phyloP scores from a whole-genome alignment of 805 yeast genomes.

The Candida takata region DNA sequence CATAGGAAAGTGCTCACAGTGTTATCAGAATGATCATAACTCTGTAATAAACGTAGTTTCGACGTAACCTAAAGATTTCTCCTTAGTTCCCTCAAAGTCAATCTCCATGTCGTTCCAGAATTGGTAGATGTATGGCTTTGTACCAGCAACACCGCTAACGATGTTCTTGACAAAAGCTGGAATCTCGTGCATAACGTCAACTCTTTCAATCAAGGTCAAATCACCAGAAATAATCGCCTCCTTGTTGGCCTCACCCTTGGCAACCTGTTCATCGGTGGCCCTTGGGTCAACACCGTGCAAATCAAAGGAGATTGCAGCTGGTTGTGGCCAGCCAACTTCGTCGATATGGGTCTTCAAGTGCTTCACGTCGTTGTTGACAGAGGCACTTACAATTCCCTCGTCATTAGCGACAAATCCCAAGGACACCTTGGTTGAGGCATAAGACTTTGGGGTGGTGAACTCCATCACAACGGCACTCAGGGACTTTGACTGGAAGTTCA shows the following conservation, averaged over 20 bases:
- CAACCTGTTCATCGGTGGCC: constrained; percentile 36
- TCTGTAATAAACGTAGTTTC: constrained; percentile 75
- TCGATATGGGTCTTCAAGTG: constrained; percentile 55
- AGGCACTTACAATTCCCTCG: constrained; percentile 55
- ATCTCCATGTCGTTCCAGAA: constrained; percentile 61
- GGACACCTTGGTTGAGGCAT: constrained; percentile 74
- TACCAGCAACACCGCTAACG: constrained; percentile 91
- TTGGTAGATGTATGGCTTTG: constrained; percentile 95
- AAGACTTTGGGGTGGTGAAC: constrained; percentile 88
- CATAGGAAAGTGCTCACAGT: no score
- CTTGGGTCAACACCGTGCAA: constrained; percentile 42
- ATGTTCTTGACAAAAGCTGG: constrained; percentile 91
- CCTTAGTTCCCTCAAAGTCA: constrained; percentile 35
- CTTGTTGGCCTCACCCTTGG: constrained; percentile 29
- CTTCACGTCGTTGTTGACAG: constrained; percentile 56
- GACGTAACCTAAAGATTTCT: constrained; percentile 60
- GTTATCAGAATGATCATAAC: constrained; percentile 9
- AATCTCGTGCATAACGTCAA: constrained; percentile 96
- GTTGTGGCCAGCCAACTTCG: constrained; percentile 85
- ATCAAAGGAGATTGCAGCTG: constrained; percentile 56
- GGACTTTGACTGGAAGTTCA: constrained; percentile 75
- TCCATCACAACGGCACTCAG: constrained; percentile 85
- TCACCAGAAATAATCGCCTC: constrained; percentile 52
- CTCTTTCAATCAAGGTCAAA: constrained; percentile 72
- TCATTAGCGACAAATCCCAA: constrained; percentile 68